phyloP scores from a whole-genome alignment of 2,329 filamentous ascomycete species.

The Ceratocystiopsis brevicomis region DNA sequence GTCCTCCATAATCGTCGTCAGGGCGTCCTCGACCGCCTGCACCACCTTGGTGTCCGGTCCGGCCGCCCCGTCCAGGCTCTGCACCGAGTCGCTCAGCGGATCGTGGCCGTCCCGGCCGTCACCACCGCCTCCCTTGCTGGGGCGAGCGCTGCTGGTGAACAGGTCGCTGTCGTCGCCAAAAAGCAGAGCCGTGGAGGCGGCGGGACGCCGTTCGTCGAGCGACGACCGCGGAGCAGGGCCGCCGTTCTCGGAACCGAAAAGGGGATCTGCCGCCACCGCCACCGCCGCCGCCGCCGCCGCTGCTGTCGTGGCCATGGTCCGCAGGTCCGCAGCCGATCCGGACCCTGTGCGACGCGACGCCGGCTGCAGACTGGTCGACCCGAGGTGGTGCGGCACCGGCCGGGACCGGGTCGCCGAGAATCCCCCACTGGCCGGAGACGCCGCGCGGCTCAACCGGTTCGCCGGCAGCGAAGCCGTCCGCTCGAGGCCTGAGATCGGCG shows the following conservation, averaged over 20 bases:
- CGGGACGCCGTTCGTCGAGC: neutral
- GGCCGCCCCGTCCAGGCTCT: slow-evolving; percentile 43
- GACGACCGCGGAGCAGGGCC: neutral
- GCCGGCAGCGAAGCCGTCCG: neutral
- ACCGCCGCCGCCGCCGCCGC: too few relatives aligned
- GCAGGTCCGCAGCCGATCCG: too few relatives aligned
- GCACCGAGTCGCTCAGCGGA: slow-evolving; percentile 47
- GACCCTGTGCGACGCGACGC: neutral
- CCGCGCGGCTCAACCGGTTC: neutral
- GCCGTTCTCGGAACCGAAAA: too few relatives aligned
- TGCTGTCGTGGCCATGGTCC: too few relatives aligned
- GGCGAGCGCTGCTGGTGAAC: neutral
- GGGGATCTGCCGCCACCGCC: too few relatives aligned
- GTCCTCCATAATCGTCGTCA: slow-evolving; percentile 83
- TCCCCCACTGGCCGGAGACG: too few relatives aligned
- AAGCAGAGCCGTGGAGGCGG: slow-evolving; percentile 23
- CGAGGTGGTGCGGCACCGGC: too few relatives aligned
- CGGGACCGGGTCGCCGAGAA: too few relatives aligned
- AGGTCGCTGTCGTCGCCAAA: slow-evolving; percentile 75
- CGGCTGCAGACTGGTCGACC: neutral
- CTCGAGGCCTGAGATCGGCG: neutral
- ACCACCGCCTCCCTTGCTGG: neutral
- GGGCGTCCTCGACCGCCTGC: slow-evolving; percentile 76
- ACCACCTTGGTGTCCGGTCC: slow-evolving; percentile 60
- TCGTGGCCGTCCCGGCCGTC: slow-evolving; percentile 20